Base-by-base conservation (phyloP, 2,329 filamentous ascomycete genomes). In the Aspergillus japonicus region DNA sequence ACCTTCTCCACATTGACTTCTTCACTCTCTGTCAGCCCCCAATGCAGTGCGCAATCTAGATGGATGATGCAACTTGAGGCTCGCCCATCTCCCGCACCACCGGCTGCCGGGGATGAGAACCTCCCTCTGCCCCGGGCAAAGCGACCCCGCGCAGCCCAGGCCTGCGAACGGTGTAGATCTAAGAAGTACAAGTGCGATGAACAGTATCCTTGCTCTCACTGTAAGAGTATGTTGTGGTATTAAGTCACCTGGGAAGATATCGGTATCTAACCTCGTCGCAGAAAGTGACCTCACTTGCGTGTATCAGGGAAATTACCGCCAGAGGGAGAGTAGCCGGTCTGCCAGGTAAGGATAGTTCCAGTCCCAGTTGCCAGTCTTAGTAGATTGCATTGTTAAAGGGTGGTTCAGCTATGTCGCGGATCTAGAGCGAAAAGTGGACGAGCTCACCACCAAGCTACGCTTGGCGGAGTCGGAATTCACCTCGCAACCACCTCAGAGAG, bases 131-230 rank as follows among this genome's bases (percentile, higher is more conserved):
- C 69, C 58, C 66, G 68, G 54, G 53, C 60, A 23, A 76, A 75
- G 57, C 67, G 72, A 52, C 75, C 76, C n/a, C 75, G 78, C n/a
- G 77, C 80, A 19, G 75, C 77, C 10, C 76, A 77, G 58, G 80
- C 80, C 2, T 82, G 80, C 64, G 78, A 81, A 62, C 68, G 77
- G 31, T 82, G 80, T 66, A 72, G 80, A 54, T 62, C 71, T 50
- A 81, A 81, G 68, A 82, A 82, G 68, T 80, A 82, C 68, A 80
- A 79, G 63, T 82, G 80, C 64, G 78, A 81, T 62, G 80, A 81
- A 62, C 68, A 69, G 29, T 77, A 74, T 60, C 79, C 78, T 26
- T 81, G 79, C 64, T 72, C 71, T 10, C 77, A 79, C 58, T 81
- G 78, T 67, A 75, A 73, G 64, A 78, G 78, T 80, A 66, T 61